phyloP scores from a whole-genome alignment of 805 yeast genomes.

The Candida verbasci region DNA sequence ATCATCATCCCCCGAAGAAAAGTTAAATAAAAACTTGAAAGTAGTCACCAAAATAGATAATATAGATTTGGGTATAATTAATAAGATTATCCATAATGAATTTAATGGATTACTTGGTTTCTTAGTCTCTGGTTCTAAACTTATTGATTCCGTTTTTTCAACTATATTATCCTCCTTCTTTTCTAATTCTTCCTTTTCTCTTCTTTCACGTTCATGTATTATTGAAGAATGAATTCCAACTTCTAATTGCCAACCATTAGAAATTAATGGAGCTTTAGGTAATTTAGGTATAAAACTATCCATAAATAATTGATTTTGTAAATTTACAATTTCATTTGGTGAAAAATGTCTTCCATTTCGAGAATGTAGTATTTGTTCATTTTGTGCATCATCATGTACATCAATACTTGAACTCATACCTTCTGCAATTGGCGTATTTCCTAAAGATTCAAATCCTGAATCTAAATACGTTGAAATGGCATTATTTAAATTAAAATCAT shows the following conservation, averaged over 20 bases:
- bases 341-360: conserved; percentile 4
- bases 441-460: conserved; percentile 28
- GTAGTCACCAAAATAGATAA: conserved; percentile 38
- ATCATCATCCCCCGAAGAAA: conserved; percentile 5
- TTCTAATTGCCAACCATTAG: conserved; percentile 40
- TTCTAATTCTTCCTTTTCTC: conserved; percentile 1
- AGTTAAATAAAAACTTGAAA: conserved; percentile 21
- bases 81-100: conserved; percentile 47
- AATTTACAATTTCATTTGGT: conserved; percentile 11
- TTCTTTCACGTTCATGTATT: conserved; percentile 12
- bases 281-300: conserved; percentile 28
- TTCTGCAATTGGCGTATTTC: conserved; percentile 6
- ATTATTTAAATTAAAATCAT: conserved; percentile 59
- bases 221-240: conserved; percentile 35
- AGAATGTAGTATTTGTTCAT: conserved; percentile 8
- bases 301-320: conserved; percentile 23
- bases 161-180: conserved; percentile 3
- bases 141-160: not conserved
- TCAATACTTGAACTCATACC: conserved; percentile 10
- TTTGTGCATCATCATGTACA: conserved; percentile 9
- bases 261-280: conserved; percentile 37
- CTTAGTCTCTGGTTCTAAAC: not conserved
- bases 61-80: conserved; percentile 52
- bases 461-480: conserved; percentile 63
- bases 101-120: conserved; percentile 12